These are phyloP conservation scores for Pseudogymnoascus sp. DNA, from an alignment of 2,329 filamentous ascomycete species.

Conservation along the genomic window DNA sequence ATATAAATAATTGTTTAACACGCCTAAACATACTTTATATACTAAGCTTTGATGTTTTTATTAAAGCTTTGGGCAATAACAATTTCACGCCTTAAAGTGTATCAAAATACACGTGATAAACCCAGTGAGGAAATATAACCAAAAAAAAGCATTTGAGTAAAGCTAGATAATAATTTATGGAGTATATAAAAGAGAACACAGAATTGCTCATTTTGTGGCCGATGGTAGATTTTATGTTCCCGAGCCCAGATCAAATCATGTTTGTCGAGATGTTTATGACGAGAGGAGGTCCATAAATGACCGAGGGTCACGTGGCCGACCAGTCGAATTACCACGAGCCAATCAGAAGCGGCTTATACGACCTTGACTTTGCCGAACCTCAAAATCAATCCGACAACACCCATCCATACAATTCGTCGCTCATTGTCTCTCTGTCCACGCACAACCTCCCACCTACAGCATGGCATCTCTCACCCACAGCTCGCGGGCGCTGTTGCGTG, in stretches of 20 bases:
- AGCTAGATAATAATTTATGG: background rate
- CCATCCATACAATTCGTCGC: constrained; percentile 8
- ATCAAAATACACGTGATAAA: background rate
- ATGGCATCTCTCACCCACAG: constrained; percentile 64
- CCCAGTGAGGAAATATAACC: background rate
- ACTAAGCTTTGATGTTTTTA: background rate
- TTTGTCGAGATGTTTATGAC: background rate
- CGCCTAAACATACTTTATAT: background rate
- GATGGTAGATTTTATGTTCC: background rate
- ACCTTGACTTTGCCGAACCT: constrained; percentile 8
- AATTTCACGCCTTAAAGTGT: background rate
- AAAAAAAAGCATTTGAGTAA: background rate
- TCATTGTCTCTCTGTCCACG: constrained; percentile 3
- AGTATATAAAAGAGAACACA: background rate
- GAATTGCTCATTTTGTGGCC: background rate
- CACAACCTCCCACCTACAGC: constrained; percentile 24
- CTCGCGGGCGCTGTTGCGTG: constrained; percentile 61
- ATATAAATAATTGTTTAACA: background rate
- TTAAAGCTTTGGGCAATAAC: background rate
- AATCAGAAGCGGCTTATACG: constrained; percentile 1
- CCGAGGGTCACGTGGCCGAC: background rate
- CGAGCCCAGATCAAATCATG: background rate
- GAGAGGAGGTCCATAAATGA: background rate
- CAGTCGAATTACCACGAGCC: background rate
- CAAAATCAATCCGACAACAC: constrained; percentile 9